phyloP scores from a whole-genome alignment of 352 stramenopile genomes.

The Globisporangium barbulae region DNA sequence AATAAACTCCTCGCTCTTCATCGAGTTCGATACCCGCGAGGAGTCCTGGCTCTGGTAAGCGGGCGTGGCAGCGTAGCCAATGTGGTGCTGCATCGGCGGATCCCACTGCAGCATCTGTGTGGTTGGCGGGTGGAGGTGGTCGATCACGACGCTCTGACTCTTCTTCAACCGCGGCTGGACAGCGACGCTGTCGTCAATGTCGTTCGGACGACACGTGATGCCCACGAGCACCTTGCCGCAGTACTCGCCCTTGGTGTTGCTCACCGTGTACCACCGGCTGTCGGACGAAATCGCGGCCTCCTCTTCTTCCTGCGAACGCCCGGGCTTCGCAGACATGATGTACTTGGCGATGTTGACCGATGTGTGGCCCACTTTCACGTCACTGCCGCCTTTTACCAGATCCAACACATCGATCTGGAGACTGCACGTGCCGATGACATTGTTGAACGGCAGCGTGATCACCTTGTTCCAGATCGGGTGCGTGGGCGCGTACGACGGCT shows the following conservation, averaged over 20 bases:
- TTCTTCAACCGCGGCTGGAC: slow-evolving; percentile 69
- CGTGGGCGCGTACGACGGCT: slow-evolving; percentile 58
- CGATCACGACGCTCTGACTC: slow-evolving; percentile 73
- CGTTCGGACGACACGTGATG: slow-evolving; percentile 59
- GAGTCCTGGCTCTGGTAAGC: slow-evolving; percentile 18
- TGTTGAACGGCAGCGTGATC: slow-evolving; percentile 68
- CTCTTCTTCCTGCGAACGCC: slow-evolving; percentile 42
- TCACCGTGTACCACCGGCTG: slow-evolving; percentile 82
- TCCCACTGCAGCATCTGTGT: slow-evolving; percentile 80
- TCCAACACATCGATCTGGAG: slow-evolving; percentile 79
- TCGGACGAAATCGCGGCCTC: slow-evolving; percentile 69
- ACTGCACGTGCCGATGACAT: slow-evolving; percentile 72
- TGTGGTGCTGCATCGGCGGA: slow-evolving; percentile 16
- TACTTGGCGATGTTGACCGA: slow-evolving; percentile 83
- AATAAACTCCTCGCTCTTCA: slow-evolving; percentile 41
- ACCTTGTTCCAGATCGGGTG: slow-evolving; percentile 84
- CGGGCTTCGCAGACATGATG: slow-evolving; percentile 55
- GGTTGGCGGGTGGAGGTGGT: slow-evolving; percentile 61
- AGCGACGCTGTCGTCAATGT: slow-evolving; percentile 20
- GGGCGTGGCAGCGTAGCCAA: slow-evolving; percentile 35
- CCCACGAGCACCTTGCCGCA: slow-evolving; percentile 81
- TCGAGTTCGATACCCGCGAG: slow-evolving; percentile 11
- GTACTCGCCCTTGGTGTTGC: slow-evolving; percentile 83
- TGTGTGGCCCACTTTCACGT: slow-evolving; percentile 57
- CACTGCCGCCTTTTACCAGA: slow-evolving; percentile 33